Evolutionary conservation across 208 protist species (phyloP).

Genomic region (Trypanosoma avium): DNA sequence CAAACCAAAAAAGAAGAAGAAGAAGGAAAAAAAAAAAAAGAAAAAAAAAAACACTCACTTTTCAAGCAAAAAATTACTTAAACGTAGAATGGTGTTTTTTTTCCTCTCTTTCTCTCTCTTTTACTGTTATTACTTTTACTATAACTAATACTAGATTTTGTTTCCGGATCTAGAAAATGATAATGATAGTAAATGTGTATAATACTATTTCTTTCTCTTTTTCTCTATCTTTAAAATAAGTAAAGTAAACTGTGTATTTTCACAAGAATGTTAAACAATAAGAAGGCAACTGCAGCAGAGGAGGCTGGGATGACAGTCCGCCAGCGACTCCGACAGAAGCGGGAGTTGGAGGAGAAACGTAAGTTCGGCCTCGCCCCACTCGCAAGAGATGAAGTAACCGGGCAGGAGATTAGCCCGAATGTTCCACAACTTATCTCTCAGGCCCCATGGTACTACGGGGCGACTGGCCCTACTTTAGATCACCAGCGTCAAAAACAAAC

Average conservation of each 20-base stretch:
- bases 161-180: too few species aligned
- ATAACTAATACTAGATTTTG: background rate
- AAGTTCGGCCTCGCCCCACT: conserved; percentile 85
- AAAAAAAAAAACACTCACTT: too few species aligned
- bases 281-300: conserved; percentile 19
- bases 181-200: background rate
- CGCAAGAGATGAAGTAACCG: conserved; percentile 71
- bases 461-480: conserved; percentile 75
- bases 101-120: background rate
- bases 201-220: background rate
- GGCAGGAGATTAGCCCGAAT: conserved; percentile 97
- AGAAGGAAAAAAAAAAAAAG: too few species aligned
- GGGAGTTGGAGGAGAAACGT: conserved; percentile 86
- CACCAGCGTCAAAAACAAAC: conserved; percentile 80
- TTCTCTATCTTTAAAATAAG: background rate
- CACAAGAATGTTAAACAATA: conserved; percentile 22
- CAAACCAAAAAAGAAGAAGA: too few species aligned
- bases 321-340: conserved; percentile 69
- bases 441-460: conserved; percentile 96
- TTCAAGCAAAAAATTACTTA: too few species aligned
- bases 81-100: too few species aligned
- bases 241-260: too few species aligned
- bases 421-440: conserved; percentile 98
- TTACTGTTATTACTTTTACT: background rate
- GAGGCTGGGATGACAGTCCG: conserved; percentile 48